Evolutionary conservation across 495 filamentous ascomycete species (phyloP), one percentile per base, ranked within the genome.

Genomic region (Podospora comata): DNA sequence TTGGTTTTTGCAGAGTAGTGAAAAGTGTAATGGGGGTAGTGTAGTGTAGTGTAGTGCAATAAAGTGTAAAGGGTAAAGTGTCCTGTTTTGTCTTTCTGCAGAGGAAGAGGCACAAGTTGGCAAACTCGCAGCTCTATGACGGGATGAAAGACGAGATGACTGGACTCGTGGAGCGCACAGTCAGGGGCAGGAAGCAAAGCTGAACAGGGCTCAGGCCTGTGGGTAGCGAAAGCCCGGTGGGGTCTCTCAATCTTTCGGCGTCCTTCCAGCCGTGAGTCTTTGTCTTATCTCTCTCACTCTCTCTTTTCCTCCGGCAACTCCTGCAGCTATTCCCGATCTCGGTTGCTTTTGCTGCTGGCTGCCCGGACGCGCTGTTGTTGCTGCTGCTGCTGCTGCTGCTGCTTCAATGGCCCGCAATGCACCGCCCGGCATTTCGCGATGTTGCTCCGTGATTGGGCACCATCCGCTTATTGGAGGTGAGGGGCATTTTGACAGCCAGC

Each of bases 361-460:
- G 39, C 39, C 15, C 39, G 39, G 39, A 11, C 39, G 39, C 39
- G 39, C 39, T 48, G 39, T 48, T 48, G 39, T 11, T 32, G 30
- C 15, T 27, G 58, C 58, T 23, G 23, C 58, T 19, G 4, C 58
- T 19, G 4, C 23, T 23, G 23, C 23, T 23, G 23, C 2, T 39
- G 34, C 34, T 39, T 39, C 34, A 11, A 39, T 39, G 34, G 34
- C 15, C 39, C 39, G 39, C 39, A 48, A 32, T 23, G 62, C 32
- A 55, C 2, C 44, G 60, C 64, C 64, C 60, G 70, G 66, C 57
- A 64, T 20, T 54, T 68, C 67, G 59, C 64, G 60, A 65, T 60
- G 60, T 39, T 59, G 67, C 39, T 64, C 67, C 63, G 64, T 72
- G 70, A 72, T 72, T 72, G 70, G 70, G 59, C 70, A 66, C 55